Evolutionary conservation across 305 asterid species (phyloP).

Genomic region (Solanum hybrid): DNA sequence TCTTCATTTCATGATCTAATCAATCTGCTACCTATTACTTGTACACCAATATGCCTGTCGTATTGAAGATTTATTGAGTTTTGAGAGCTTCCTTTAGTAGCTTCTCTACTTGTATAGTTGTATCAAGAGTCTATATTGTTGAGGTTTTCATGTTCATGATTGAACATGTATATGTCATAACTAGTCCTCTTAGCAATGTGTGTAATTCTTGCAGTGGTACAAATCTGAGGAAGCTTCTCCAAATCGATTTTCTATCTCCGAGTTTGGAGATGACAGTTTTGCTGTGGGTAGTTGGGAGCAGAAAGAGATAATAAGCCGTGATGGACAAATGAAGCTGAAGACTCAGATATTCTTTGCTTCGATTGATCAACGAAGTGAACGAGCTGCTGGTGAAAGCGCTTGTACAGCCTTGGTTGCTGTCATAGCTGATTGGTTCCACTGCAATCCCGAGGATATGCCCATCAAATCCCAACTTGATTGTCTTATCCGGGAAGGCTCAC

Average conservation of each 20-base stretch:
- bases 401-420: slow-evolving; percentile 76
- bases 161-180: neutral
- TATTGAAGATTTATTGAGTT: neutral
- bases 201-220: slow-evolving; percentile 17
- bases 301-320: slow-evolving; percentile 62
- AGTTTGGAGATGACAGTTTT: slow-evolving; percentile 58
- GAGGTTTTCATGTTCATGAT: neutral
- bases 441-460: slow-evolving; percentile 42
- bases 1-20: neutral
- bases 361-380: slow-evolving; percentile 69
- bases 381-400: slow-evolving; percentile 82
- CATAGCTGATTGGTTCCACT: slow-evolving; percentile 62
- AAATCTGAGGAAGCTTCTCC: slow-evolving; percentile 23
- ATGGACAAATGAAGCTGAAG: slow-evolving; percentile 52
- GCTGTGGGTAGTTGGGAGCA: slow-evolving; percentile 66
- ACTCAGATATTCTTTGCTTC: slow-evolving; percentile 69
- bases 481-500: slow-evolving; percentile 71
- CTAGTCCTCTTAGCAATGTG: neutral
- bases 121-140: neutral
- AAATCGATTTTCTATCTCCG: slow-evolving; percentile 21
- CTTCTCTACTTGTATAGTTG: neutral
- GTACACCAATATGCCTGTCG: neutral
- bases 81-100: neutral
- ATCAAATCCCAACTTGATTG: slow-evolving; percentile 68
- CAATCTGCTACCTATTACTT: neutral